Conservation (phyloP, 108 stramenopile species). For the Skeletonema grethae region DNA sequence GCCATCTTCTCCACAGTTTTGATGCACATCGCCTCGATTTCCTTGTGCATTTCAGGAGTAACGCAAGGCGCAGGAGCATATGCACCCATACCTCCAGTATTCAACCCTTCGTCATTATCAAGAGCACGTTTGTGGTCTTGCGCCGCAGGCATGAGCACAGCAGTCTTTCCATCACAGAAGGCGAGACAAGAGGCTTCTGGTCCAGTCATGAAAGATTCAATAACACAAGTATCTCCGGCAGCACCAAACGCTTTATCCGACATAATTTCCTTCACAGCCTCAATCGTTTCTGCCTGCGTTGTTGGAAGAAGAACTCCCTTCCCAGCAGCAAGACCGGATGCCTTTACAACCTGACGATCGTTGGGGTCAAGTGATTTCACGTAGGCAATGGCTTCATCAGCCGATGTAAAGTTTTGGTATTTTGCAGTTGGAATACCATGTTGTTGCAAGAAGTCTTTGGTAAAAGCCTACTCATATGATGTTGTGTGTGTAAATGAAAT, state of each 20-base stretch:
- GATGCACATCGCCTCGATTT: slow-evolving; percentile 91
- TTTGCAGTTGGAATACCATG: slow-evolving; percentile 94
- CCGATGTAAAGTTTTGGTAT: slow-evolving; percentile 90
- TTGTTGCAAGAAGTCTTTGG: slow-evolving; percentile 96
- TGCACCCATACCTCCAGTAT: slow-evolving; percentile 99
- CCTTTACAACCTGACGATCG: slow-evolving; percentile 97
- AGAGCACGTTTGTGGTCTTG: slow-evolving; percentile 99
- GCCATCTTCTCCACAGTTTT: slow-evolving; percentile 95
- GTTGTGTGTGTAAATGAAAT: neutral
- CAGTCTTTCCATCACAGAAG: slow-evolving; percentile 96
- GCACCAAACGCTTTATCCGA: slow-evolving; percentile 90
- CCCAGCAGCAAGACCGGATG: slow-evolving; percentile 98
- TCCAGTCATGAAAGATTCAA: slow-evolving; percentile 97
- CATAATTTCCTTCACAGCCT: slow-evolving; percentile 94
- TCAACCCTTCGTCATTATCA: slow-evolving; percentile 96
- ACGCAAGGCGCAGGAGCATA: slow-evolving; percentile 98
- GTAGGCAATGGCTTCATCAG: slow-evolving; percentile 83
- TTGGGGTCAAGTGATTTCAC: slow-evolving; percentile 71
- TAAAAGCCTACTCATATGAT: slow-evolving; percentile 72
- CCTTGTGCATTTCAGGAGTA: slow-evolving; percentile 83
- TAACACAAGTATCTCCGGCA: slow-evolving; percentile 96
- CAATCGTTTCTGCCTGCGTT: slow-evolving; percentile 89
- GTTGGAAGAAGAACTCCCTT: slow-evolving; percentile 97
- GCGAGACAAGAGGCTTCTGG: slow-evolving; percentile 98
- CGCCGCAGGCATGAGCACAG: slow-evolving; percentile 88